Evolutionary conservation across 257 asterid species (phyloP).

Genomic region (Ballota nigra): DNA sequence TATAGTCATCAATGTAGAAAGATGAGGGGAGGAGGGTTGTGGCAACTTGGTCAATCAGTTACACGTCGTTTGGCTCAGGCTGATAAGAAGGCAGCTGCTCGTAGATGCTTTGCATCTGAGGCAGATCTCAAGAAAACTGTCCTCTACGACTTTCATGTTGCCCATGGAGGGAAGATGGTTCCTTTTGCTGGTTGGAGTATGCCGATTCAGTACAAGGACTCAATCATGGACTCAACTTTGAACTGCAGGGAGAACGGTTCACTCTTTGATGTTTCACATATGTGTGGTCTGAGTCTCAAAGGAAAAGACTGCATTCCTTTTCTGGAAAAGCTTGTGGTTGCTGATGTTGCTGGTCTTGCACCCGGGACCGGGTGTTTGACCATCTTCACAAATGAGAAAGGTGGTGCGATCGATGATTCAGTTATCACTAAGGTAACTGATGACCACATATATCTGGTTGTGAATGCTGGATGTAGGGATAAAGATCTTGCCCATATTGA

Average conservation of each 20-base stretch:
- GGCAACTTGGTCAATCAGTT: slow-evolving; percentile 96
- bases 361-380: slow-evolving; percentile 89
- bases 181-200: slow-evolving; percentile 99
- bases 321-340: slow-evolving; percentile 91
- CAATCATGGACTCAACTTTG: slow-evolving; percentile 92
- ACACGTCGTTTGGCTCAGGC: slow-evolving; percentile 77
- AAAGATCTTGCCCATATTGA: slow-evolving; percentile 98
- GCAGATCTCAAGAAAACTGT: slow-evolving; percentile 96
- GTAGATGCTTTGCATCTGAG: slow-evolving; percentile 86
- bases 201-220: slow-evolving; percentile 99
- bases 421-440: slow-evolving; percentile 84
- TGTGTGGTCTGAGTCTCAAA: slow-evolving; percentile 97
- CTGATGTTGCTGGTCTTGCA: slow-evolving; percentile 92
- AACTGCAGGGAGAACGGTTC: slow-evolving; percentile 95
- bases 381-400: slow-evolving; percentile 94
- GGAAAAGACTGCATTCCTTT: slow-evolving; percentile 88
- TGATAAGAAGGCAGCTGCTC: slow-evolving; percentile 65
- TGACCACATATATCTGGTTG: slow-evolving; percentile 86
- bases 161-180: slow-evolving; percentile 96
- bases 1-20: slow-evolving; percentile 31
- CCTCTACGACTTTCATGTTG: slow-evolving; percentile 86
- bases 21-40: slow-evolving; percentile 93
- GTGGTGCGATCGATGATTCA: slow-evolving; percentile 96
- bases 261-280: slow-evolving; percentile 93
- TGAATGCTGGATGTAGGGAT: slow-evolving; percentile 97